Percentiles rank a stretch among this genome's conserved stretches.
phyloP scores from a whole-genome alignment of 1,284 basidiomycete species.

The Cutaneotrichosporon sp. region DNA sequence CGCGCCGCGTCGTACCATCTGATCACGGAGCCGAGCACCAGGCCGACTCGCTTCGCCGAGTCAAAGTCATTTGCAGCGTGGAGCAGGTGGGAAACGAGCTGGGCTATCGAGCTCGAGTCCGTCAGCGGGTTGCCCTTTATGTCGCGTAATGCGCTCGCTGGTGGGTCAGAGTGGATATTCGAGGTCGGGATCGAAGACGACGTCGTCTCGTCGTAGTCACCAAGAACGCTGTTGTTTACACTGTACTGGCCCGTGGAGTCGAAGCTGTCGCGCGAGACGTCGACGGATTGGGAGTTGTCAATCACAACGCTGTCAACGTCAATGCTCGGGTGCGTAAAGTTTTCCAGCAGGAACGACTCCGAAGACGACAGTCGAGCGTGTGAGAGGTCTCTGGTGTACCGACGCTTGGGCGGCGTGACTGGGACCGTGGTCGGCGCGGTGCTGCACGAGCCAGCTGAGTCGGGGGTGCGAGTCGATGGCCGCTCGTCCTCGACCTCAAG shows the following conservation, averaged over 20 bases:
- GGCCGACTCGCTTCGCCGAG: slow-evolving; percentile 12
- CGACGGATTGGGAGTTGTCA: background rate
- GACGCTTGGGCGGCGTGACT: slow-evolving; percentile 3
- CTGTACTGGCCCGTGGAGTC: slow-evolving; percentile 3
- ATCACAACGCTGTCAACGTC: slow-evolving; percentile 7
- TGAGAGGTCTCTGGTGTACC: background rate
- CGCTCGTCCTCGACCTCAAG: background rate
- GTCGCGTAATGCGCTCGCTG: slow-evolving; percentile 6
- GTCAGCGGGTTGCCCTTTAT: slow-evolving; percentile 14
- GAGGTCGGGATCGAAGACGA: slow-evolving; percentile 14
- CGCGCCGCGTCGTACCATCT: slow-evolving; percentile 18
- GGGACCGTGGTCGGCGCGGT: background rate
- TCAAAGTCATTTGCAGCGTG: slow-evolving; percentile 6
- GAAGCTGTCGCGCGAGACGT: slow-evolving; percentile 1
- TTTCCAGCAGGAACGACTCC: slow-evolving; percentile 14
- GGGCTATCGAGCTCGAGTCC: slow-evolving; percentile 13
- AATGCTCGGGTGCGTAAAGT: slow-evolving; percentile 12
- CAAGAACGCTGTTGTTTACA: slow-evolving; percentile 1
- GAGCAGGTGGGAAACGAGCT: slow-evolving; percentile 11
- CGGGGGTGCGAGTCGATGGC: background rate
- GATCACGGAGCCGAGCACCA: slow-evolving; percentile 17
- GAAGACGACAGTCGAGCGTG: background rate
- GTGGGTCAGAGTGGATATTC: slow-evolving; percentile 3
- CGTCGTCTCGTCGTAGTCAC: slow-evolving; percentile 8
- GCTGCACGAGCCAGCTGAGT: background rate